These are phyloP conservation scores for Plasmodium cynomolgi DNA, from an alignment of 169 alveolate genomes.

Conservation along the genomic window DNA sequence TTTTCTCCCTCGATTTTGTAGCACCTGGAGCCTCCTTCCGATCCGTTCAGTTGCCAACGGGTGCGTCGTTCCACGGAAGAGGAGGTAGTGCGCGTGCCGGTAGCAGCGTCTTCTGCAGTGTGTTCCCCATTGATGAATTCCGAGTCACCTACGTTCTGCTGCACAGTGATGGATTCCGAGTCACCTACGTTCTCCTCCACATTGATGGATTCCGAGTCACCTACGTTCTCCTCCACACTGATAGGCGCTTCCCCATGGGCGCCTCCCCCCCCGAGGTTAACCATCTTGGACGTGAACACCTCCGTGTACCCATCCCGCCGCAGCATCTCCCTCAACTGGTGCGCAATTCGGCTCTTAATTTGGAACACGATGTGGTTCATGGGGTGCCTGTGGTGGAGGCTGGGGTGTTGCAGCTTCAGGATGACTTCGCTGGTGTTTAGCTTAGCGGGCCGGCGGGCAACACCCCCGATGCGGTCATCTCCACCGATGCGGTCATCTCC, in stretches of 20 bases:
- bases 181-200: neutral
- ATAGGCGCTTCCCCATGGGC: neutral
- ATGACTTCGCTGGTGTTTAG: neutral
- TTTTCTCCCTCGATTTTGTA: constrained; percentile 28
- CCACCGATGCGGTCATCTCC: too few species aligned
- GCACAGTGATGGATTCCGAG: neutral
- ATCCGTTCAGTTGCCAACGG: neutral
- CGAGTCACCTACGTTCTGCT: neutral
- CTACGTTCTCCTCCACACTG: neutral
- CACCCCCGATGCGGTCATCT: too few species aligned
- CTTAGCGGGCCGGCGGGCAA: neutral
- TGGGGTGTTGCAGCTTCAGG: neutral
- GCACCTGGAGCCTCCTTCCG: constrained; percentile 42
- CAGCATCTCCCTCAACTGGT: neutral
- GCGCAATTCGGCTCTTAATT: constrained; percentile 2
- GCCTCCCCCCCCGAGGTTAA: neutral
- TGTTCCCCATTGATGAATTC: neutral
- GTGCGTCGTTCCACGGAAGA: neutral
- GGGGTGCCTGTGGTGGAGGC: constrained; percentile 19
- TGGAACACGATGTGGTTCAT: constrained; percentile 20
- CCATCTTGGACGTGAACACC: constrained; percentile 26
- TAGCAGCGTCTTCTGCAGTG: neutral
- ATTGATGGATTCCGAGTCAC: neutral
- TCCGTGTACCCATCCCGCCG: constrained; percentile 22
- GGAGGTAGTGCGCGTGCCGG: neutral